phyloP scores from a whole-genome alignment of 345 rosid species.

The Punica granatum region DNA sequence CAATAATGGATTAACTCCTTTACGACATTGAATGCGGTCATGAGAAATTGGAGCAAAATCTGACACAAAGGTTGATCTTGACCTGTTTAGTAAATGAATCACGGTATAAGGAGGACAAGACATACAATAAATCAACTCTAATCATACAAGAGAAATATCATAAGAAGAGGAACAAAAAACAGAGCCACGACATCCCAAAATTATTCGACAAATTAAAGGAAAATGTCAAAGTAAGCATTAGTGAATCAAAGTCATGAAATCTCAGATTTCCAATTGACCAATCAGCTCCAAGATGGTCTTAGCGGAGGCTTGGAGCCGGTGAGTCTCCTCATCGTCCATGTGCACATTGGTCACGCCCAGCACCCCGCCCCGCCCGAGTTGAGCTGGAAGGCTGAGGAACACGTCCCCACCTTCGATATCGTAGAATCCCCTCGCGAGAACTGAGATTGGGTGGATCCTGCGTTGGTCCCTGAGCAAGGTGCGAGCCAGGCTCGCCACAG shows the following conservation, averaged over 20 bases:
- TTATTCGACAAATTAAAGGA: too few species aligned
- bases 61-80: too few species aligned
- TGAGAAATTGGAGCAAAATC: too few species aligned
- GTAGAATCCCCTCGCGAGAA: constrained; percentile 76
- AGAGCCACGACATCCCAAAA: too few species aligned
- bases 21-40: too few species aligned
- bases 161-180: too few species aligned
- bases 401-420: constrained; percentile 66
- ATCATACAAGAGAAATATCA: too few species aligned
- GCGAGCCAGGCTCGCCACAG: constrained; percentile 74
- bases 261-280: constrained; percentile 53
- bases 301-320: constrained; percentile 61
- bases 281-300: constrained; percentile 60
- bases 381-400: constrained; percentile 84
- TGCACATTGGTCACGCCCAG: constrained; percentile 76
- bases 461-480: constrained; percentile 76
- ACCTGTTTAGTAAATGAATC: too few species aligned
- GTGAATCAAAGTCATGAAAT: not conserved
- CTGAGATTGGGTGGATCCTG: constrained; percentile 82
- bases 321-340: constrained; percentile 57
- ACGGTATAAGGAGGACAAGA: too few species aligned
- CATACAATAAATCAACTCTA: too few species aligned
- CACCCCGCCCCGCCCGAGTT: constrained; percentile 68
- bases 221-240: not conserved
- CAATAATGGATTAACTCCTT: too few species aligned